phyloP scores from a whole-genome alignment of 2,329 filamentous ascomycete genomes.

The Alternaria angustiovoidea region DNA sequence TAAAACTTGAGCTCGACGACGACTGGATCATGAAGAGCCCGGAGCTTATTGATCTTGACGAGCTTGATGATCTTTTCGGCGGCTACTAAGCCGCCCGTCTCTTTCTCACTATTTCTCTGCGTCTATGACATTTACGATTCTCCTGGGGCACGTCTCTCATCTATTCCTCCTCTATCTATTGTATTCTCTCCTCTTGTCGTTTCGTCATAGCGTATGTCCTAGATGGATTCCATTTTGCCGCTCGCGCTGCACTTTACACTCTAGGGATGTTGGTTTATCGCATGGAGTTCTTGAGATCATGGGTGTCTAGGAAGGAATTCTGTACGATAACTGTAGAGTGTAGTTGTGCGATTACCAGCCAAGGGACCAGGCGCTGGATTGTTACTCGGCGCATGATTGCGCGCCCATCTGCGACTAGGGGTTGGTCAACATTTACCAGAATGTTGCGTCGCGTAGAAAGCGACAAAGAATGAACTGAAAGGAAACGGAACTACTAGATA shows the following conservation, averaged over 20 bases:
- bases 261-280: constrained; percentile 36
- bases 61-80: constrained; percentile 62
- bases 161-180: constrained; percentile 33
- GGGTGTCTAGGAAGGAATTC: constrained; percentile 35
- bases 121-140: constrained; percentile 44
- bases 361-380: constrained; percentile 38
- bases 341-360: constrained; percentile 29
- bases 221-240: constrained; percentile 40
- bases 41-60: constrained; percentile 89
- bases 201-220: constrained; percentile 34
- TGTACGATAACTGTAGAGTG: constrained; percentile 43
- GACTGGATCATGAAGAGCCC: constrained; percentile 67
- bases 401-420: constrained; percentile 8
- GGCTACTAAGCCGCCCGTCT: constrained; percentile 17
- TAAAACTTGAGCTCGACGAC: constrained; percentile 42
- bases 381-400: constrained; percentile 34
- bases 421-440: constrained; percentile 20
- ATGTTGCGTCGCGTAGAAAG: constrained; percentile 15
- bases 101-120: constrained; percentile 14
- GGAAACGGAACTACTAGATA: constrained; percentile 30
- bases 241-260: constrained; percentile 43
- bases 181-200: constrained; percentile 27
- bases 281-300: constrained; percentile 39
- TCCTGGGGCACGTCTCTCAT: constrained; percentile 35
- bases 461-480: constrained; percentile 18